Evolutionary conservation across 768 basidiomycete genomes (phyloP).

Genomic region (Psilocybe cubensis): DNA sequence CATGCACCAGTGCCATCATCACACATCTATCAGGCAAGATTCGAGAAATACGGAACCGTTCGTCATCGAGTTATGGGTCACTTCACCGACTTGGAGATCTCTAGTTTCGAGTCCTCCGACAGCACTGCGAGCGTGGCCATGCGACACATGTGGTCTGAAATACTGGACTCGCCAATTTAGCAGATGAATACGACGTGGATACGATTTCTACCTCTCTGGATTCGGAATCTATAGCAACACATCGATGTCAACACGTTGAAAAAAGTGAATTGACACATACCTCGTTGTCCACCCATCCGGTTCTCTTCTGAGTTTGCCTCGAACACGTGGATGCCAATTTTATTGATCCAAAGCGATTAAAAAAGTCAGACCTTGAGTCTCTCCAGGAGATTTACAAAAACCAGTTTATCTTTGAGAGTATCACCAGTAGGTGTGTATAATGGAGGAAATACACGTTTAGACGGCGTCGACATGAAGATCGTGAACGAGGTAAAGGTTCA

Average conservation of each 20-base stretch:
- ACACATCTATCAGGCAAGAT: slow-evolving; percentile 60
- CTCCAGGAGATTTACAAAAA: slow-evolving; percentile 90
- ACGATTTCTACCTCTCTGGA: slow-evolving; percentile 69
- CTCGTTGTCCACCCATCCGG: slow-evolving; percentile 90
- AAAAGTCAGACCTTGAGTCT: slow-evolving; percentile 76
- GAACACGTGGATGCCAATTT: background rate
- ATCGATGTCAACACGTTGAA: background rate
- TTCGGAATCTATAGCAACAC: slow-evolving; percentile 66
- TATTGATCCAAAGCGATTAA: background rate
- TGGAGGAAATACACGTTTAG: slow-evolving; percentile 49
- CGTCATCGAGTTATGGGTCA: background rate
- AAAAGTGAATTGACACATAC: slow-evolving; percentile 40
- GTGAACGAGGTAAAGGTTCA: background rate
- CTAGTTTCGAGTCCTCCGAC: slow-evolving; percentile 70
- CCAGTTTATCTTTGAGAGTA: slow-evolving; percentile 68
- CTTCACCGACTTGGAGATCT: slow-evolving; percentile 66
- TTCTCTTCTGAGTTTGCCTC: slow-evolving; percentile 89
- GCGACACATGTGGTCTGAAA: slow-evolving; percentile 96
- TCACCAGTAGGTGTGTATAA: slow-evolving; percentile 60
- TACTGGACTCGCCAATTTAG: slow-evolving; percentile 43
- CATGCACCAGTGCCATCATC: slow-evolving; percentile 94
- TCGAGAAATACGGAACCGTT: background rate
- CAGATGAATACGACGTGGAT: background rate
- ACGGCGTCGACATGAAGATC: background rate
- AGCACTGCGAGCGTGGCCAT: slow-evolving; percentile 97